Evolutionary conservation across 2,329 filamentous ascomycete genomes (phyloP).

Genomic region (Cercospora nicotianae): DNA sequence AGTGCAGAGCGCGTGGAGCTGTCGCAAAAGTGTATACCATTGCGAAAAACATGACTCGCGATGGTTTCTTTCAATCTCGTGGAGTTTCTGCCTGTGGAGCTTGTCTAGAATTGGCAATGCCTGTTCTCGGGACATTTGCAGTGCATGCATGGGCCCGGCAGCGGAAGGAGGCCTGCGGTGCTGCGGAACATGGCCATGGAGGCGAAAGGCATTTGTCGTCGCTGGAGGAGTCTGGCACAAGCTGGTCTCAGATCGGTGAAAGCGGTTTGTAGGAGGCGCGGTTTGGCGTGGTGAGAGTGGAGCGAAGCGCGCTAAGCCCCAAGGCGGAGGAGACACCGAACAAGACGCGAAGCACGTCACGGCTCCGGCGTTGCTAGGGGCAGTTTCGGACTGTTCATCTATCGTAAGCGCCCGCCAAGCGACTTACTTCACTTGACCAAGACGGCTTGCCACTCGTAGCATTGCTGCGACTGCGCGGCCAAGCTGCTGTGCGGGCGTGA

Average conservation of each 20-base stretch:
- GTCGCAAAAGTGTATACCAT: background rate
- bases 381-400: background rate
- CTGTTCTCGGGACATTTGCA: background rate
- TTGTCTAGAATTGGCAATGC: background rate
- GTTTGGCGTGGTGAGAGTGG: background rate
- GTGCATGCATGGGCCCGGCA: background rate
- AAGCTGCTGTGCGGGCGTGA: background rate
- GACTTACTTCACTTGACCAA: background rate
- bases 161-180: background rate
- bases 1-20: background rate
- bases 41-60: background rate
- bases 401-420: constrained; percentile 13
- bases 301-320: background rate
- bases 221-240: background rate
- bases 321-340: background rate
- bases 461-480: background rate
- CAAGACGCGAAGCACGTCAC: too few relatives aligned
- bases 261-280: background rate
- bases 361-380: background rate
- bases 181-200: background rate
- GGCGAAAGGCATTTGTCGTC: background rate
- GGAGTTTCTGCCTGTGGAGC: background rate
- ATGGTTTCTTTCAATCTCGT: background rate
- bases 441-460: background rate
- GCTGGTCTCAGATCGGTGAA: background rate